Evolutionary conservation across 176 grass and related monocot genomes (phyloP).

Genomic region (Cenchrus americanus): DNA sequence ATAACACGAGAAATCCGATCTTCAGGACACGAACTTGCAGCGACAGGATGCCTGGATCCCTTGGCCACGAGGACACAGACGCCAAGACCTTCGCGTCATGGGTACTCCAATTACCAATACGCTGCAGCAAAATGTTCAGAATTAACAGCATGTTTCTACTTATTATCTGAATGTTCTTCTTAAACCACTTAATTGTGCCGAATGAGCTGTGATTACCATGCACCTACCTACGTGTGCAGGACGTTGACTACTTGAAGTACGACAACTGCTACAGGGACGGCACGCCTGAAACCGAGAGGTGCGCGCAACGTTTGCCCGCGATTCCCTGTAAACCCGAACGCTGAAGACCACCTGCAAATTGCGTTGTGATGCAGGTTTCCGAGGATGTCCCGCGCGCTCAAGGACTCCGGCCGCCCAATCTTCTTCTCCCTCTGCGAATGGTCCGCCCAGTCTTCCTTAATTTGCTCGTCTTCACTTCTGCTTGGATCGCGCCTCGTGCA

Average conservation of each 20-base stretch:
- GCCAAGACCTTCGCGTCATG: conserved; percentile 79
- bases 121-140: conserved; percentile 16
- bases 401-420: conserved; percentile 49
- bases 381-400: conserved; percentile 50
- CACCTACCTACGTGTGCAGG: conserved; percentile 25
- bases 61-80: conserved; percentile 65
- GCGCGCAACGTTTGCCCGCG: background rate
- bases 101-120: conserved; percentile 30
- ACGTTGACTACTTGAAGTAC: conserved; percentile 78
- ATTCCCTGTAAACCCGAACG: too few relatives aligned
- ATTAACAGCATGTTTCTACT: background rate
- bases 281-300: conserved; percentile 46
- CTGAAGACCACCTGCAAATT: too few relatives aligned
- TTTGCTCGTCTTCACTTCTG: background rate
- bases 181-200: background rate
- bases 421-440: conserved; percentile 83
- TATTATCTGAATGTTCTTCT: too few relatives aligned
- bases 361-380: conserved; percentile 39
- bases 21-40: conserved; percentile 66
- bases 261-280: conserved; percentile 62
- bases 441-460: background rate
- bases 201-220: background rate
- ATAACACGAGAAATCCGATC: too few relatives aligned
- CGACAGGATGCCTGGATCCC: conserved; percentile 67
- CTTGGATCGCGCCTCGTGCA: background rate